Conservation (phyloP, 352 stramenopile species). For the Globisporangium canariense region DNA sequence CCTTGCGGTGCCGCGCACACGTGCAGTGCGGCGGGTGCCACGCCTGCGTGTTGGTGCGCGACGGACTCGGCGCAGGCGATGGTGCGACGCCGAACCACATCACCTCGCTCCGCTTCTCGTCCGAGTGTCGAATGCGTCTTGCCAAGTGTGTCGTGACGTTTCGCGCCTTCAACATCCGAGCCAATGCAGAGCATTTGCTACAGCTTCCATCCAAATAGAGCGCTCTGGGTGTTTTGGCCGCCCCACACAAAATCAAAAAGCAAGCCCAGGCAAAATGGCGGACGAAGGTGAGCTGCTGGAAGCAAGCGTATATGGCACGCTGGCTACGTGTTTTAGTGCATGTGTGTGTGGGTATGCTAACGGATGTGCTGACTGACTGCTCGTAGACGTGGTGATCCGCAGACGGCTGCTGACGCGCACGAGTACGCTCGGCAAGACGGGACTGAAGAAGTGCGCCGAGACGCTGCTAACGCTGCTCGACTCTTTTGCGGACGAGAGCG, state of each 20-base stretch:
- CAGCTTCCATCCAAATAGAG: too few species aligned
- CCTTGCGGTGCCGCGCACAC: conserved; percentile 26
- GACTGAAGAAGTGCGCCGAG: conserved; percentile 79
- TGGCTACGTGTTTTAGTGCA: neutral
- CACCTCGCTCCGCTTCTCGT: neutral
- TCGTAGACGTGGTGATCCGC: conserved; percentile 62
- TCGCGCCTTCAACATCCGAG: neutral
- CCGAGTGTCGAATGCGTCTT: neutral
- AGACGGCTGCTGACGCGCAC: conserved; percentile 75
- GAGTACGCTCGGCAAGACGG: conserved; percentile 74
- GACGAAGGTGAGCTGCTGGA: conserved; percentile 46
- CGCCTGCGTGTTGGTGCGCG: conserved; percentile 35
- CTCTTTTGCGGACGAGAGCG: conserved; percentile 52
- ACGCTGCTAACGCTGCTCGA: conserved; percentile 65
- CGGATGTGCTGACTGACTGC: neutral
- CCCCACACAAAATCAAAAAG: neutral
- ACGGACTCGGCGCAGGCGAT: conserved; percentile 26
- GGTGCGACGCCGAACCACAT: conserved; percentile 77
- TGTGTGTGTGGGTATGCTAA: neutral
- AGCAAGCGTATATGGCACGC: neutral
- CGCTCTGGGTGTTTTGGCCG: too few species aligned
- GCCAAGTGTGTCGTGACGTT: neutral
- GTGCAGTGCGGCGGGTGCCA: conserved; percentile 38
- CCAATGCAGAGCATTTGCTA: too few species aligned
- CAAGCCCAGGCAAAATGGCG: conserved; percentile 25